These are phyloP conservation scores for Sarocladium oryzae DNA, from an alignment of 2,329 filamentous ascomycete species.

Conservation along the genomic window DNA sequence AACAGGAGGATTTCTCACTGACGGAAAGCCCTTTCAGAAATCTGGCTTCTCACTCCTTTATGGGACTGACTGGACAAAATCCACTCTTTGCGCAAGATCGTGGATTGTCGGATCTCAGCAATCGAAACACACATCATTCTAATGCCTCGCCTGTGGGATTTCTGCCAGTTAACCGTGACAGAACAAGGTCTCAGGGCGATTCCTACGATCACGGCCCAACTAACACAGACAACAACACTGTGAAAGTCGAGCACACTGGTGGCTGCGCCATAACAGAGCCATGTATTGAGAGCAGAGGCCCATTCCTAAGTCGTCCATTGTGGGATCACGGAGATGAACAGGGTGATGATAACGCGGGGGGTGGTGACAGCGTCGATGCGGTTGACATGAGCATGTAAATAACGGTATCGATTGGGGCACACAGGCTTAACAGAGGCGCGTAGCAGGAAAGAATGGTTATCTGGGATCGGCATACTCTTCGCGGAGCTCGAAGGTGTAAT, in stretches of 20 bases:
- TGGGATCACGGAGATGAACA: not conserved
- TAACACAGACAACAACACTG: not conserved
- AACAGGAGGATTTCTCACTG: not conserved
- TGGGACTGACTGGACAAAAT: slow-evolving; percentile 2
- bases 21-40: slow-evolving; percentile 1
- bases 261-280: not conserved
- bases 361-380: not conserved
- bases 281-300: not conserved
- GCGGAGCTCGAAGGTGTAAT: too few species aligned
- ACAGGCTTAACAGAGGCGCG: too few species aligned
- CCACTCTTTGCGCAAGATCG: not conserved
- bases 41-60: not conserved
- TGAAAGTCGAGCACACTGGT: not conserved
- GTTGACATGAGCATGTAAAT: not conserved
- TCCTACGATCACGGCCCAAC: not conserved
- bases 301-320: not conserved
- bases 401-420: not conserved
- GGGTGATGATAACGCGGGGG: not conserved
- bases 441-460: too few species aligned
- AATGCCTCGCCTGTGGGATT: not conserved
- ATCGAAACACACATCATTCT: not conserved
- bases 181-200: not conserved
- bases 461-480: not conserved
- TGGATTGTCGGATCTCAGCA: not conserved
- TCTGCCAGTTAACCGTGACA: slow-evolving; percentile 1